A percentile compares a stretch with the other conserved stretches of the same genome.
These are phyloP conservation scores for Ascoidea tarda DNA, from an alignment of 805 yeast species.

Conservation along the genomic window DNA sequence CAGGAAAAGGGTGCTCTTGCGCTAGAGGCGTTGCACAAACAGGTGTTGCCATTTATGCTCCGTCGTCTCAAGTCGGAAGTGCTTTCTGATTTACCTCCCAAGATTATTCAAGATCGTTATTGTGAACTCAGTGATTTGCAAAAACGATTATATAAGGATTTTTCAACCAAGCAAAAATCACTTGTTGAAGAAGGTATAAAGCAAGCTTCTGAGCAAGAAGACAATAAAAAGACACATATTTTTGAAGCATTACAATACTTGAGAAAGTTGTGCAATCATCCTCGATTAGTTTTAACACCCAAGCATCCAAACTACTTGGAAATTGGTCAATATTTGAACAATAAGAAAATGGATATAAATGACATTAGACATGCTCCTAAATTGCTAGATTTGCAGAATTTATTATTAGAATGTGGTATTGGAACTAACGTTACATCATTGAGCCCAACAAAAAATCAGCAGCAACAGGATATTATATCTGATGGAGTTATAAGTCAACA, in stretches of 20 bases:
- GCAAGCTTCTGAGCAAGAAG: conserved; percentile 19
- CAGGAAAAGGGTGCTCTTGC: conserved; percentile 97
- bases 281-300: conserved; percentile 73
- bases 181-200: conserved; percentile 53
- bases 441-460: conserved; percentile 21
- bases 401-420: conserved; percentile 87
- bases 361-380: conserved; percentile 87
- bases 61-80: conserved; percentile 96
- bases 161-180: conserved; percentile 72
- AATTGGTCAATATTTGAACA: conserved; percentile 44
- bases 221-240: conserved; percentile 44
- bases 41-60: conserved; percentile 89
- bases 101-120: conserved; percentile 94
- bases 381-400: conserved; percentile 62
- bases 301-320: conserved; percentile 71
- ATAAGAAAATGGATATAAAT: conserved; percentile 43
- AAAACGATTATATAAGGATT: conserved; percentile 75
- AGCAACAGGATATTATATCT: conserved; percentile 16
- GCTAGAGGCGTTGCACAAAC: conserved; percentile 89
- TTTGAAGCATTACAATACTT: conserved; percentile 96
- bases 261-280: conserved; percentile 95
- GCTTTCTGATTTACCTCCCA: conserved; percentile 90
- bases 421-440: conserved; percentile 28
- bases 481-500: conserved; percentile 76
- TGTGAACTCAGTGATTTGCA: conserved; percentile 91